A percentile compares a stretch with the other conserved stretches of the same genome.
phyloP scores from a whole-genome alignment of 2,329 filamentous ascomycete genomes.

The Hypoxylon sp. region DNA sequence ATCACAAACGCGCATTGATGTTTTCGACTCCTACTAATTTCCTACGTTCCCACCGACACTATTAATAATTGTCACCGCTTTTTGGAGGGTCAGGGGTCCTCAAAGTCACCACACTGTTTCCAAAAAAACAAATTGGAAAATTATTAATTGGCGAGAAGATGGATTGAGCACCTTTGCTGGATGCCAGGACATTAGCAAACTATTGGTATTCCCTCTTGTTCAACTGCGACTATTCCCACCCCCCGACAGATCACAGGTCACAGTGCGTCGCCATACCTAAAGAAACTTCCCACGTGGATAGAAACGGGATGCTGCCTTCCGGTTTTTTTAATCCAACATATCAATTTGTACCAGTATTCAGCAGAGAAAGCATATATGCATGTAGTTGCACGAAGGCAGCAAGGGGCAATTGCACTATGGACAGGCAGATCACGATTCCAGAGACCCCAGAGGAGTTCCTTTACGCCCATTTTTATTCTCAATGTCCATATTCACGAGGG shows the following conservation, averaged over 20 bases:
- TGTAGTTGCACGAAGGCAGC: slow-evolving; percentile 1
- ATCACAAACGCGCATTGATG: slow-evolving; percentile 15
- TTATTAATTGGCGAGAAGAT: slow-evolving; percentile 7
- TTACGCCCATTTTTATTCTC: slow-evolving; percentile 46
- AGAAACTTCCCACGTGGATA: slow-evolving; percentile 3
- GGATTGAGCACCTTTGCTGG: background rate
- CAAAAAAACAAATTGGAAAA: slow-evolving; percentile 14
- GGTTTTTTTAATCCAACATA: background rate
- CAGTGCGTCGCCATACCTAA: slow-evolving; percentile 27
- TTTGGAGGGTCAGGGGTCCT: slow-evolving; percentile 6
- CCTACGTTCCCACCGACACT: slow-evolving; percentile 7
- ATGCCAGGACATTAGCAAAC: slow-evolving; percentile 1
- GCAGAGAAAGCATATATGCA: slow-evolving; percentile 18
- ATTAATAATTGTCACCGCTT: slow-evolving; percentile 10
- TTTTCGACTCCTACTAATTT: slow-evolving; percentile 19
- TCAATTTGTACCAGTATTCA: slow-evolving; percentile 29
- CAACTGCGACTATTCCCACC: background rate
- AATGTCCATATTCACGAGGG: slow-evolving; percentile 36
- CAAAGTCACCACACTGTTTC: slow-evolving; percentile 1
- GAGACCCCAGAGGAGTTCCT: slow-evolving; percentile 21
- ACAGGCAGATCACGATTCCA: slow-evolving; percentile 13
- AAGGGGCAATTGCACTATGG: background rate
- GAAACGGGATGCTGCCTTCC: background rate
- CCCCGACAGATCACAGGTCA: slow-evolving; percentile 37
- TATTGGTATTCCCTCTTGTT: background rate